A percentile compares a stretch with the other conserved stretches of the same genome.
phyloP scores from a whole-genome alignment of 2,329 filamentous ascomycete genomes.

The Botrytis pseudocinerea region DNA sequence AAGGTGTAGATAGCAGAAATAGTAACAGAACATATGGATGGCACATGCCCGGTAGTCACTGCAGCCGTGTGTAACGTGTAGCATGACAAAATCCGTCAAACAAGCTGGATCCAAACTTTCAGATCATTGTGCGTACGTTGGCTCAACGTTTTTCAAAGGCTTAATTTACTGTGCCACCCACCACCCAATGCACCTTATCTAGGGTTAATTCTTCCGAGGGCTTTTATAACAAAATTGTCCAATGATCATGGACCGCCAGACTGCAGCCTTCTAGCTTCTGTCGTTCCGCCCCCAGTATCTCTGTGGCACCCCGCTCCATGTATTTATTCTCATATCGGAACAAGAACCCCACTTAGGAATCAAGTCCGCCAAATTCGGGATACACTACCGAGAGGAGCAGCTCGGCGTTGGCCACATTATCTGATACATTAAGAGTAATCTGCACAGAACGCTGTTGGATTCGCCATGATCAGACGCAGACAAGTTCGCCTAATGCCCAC shows the following conservation, averaged over 20 bases:
- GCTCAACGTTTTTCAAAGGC: conserved; percentile 18
- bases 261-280: conserved; percentile 18
- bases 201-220: not conserved
- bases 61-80: conserved; percentile 20
- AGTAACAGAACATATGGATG: conserved; percentile 67
- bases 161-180: not conserved
- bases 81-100: conserved; percentile 18
- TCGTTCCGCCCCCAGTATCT: conserved; percentile 14
- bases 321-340: conserved; percentile 15
- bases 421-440: conserved; percentile 11
- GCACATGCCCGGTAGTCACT: conserved; percentile 30
- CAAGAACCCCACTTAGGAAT: conserved; percentile 12
- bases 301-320: conserved; percentile 8
- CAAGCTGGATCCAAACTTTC: conserved; percentile 5
- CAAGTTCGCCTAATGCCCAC: not conserved
- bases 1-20: conserved; percentile 11
- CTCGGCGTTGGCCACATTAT: conserved; percentile 14
- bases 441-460: not conserved
- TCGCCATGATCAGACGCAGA: conserved; percentile 6
- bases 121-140: not conserved
- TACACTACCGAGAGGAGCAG: conserved; percentile 19
- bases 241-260: conserved; percentile 12
- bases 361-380: conserved; percentile 13
- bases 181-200: conserved; percentile 4
- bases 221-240: conserved; percentile 10